Conservation (phyloP, 2,329 filamentous ascomycete genomes). For the Fusarium falciforme region DNA sequence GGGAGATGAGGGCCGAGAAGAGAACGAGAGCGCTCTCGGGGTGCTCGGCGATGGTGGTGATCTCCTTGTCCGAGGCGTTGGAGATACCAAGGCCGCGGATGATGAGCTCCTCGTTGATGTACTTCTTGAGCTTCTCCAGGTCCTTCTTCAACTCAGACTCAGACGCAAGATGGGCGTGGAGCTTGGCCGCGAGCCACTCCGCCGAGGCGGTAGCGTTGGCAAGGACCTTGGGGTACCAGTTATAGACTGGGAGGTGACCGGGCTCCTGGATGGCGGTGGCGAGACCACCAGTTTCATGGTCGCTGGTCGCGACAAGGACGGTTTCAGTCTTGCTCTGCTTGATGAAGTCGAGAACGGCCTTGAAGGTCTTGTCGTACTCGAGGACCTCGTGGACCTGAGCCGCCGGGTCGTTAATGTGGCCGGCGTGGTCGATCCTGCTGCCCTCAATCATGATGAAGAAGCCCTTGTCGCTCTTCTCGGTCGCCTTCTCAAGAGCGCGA, state of each 20-base stretch:
- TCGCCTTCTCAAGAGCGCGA: constrained; percentile 82
- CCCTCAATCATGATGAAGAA: constrained; percentile 99
- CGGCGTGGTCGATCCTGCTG: constrained; percentile 94
- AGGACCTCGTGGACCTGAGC: constrained; percentile 91
- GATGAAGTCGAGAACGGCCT: constrained; percentile 86
- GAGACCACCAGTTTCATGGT: constrained; percentile 96
- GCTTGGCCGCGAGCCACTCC: constrained; percentile 74
- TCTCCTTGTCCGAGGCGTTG: constrained; percentile 78
- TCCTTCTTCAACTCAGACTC: constrained; percentile 46
- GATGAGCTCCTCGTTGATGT: constrained; percentile 76
- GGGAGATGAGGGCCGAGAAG: constrained; percentile 88
- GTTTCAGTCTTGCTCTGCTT: constrained; percentile 78
- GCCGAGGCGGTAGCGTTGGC: constrained; percentile 81
- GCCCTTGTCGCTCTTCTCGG: constrained; percentile 84
- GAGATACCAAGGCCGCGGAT: constrained; percentile 78
- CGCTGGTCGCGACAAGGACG: constrained; percentile 88
- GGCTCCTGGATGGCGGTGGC: constrained; percentile 77
- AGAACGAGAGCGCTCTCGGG: constrained; percentile 65
- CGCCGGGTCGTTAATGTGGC: constrained; percentile 85
- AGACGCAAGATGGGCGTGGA: constrained; percentile 68
- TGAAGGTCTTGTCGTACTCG: constrained; percentile 92
- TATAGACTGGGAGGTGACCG: constrained; percentile 65
- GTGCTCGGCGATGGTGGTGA: constrained; percentile 71
- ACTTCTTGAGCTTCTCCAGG: constrained; percentile 63
- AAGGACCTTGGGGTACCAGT: constrained; percentile 86